Evolutionary conservation across 2,329 filamentous ascomycete species (phyloP).

Genomic region (Gnomoniopsis sp.): DNA sequence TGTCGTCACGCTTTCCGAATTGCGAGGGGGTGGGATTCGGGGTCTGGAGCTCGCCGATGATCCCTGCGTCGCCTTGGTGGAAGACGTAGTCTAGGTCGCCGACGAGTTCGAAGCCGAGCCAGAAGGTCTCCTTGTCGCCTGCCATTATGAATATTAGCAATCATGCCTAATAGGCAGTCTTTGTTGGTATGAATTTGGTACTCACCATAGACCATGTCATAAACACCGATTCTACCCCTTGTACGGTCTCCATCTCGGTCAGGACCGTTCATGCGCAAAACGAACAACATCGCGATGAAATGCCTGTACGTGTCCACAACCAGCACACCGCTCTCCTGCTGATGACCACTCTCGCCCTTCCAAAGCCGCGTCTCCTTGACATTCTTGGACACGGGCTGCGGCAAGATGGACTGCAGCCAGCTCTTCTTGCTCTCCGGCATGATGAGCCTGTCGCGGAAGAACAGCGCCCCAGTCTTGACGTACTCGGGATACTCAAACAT

Average conservation of each 20-base stretch:
- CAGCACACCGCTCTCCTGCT: constrained; percentile 43
- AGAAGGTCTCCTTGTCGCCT: constrained; percentile 49
- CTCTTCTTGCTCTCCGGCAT: constrained; percentile 33
- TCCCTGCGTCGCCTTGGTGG: constrained; percentile 36
- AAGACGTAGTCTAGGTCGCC: constrained; percentile 40
- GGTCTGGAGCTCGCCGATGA: constrained; percentile 25
- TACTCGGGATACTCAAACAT: constrained; percentile 42
- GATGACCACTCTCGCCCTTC: constrained; percentile 33
- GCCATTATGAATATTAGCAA: neutral
- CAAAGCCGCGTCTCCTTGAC: constrained; percentile 35
- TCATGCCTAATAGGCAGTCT: too few relatives aligned
- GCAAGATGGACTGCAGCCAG: constrained; percentile 40
- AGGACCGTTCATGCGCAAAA: constrained; percentile 38
- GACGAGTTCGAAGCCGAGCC: constrained; percentile 44
- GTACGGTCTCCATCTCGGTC: constrained; percentile 39
- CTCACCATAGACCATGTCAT: constrained; percentile 43
- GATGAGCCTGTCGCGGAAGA: constrained; percentile 43
- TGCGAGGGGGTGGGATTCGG: neutral
- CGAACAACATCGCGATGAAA: constrained; percentile 39
- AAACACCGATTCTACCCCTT: constrained; percentile 34
- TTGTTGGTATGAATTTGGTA: too few relatives aligned
- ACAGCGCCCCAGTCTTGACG: constrained; percentile 37
- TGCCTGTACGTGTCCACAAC: constrained; percentile 44
- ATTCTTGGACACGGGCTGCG: constrained; percentile 37
- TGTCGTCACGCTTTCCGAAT: neutral